Evolutionary conservation across 2,329 filamentous ascomycete genomes (phyloP).

Genomic region (Rosellinia necatrix): DNA sequence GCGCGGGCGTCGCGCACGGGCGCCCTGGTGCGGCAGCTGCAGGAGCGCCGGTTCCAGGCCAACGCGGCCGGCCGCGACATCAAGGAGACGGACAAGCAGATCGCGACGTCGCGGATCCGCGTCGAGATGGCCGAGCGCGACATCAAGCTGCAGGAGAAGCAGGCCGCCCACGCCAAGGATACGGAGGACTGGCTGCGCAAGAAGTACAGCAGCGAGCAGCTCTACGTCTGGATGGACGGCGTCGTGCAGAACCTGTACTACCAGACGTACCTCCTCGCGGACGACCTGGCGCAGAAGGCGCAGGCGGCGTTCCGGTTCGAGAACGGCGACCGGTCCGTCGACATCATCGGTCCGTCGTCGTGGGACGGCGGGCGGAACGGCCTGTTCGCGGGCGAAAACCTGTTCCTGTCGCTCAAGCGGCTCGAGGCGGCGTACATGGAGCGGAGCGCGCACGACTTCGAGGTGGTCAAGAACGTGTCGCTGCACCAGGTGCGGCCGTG

Average conservation of each 20-base stretch:
- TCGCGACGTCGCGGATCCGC: background rate
- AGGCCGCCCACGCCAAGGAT: background rate
- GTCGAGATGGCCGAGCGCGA: no score
- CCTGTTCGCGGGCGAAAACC: background rate
- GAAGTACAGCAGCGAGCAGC: background rate
- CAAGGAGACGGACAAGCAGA: background rate
- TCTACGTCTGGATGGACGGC: background rate
- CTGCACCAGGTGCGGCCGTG: background rate
- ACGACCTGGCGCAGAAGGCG: background rate
- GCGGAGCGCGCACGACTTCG: background rate
- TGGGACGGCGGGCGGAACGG: background rate
- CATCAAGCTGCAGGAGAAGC: background rate
- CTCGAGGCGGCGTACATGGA: background rate
- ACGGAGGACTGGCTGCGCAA: background rate
- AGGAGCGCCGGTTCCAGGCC: background rate
- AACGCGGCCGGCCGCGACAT: constrained; percentile 1
- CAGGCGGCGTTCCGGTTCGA: background rate
- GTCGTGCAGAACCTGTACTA: no score
- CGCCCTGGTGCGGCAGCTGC: no score
- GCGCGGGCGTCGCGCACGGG: no score
- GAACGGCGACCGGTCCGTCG: no score
- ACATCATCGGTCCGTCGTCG: no score
- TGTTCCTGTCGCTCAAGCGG: background rate
- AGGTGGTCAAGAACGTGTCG: constrained; percentile 1
- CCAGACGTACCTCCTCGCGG: no score